Base-by-base conservation (phyloP, 2,329 filamentous ascomycete species). In the Aspergillus ochraceoroseus region DNA sequence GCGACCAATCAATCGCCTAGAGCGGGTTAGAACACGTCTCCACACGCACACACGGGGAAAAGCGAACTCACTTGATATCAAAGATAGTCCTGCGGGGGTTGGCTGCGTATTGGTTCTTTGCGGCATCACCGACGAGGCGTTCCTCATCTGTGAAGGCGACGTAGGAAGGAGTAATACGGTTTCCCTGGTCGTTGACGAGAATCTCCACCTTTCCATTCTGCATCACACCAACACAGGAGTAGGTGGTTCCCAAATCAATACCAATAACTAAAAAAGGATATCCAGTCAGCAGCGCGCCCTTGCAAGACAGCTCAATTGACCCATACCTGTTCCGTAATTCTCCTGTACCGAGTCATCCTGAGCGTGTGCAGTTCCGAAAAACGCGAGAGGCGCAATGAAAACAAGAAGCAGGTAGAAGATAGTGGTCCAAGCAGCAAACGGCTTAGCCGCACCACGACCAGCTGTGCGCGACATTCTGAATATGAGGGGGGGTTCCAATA, bases 61-160 rank as follows among this genome's bases (percentile, higher is more conserved):
- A 15, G 13, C 20, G n/a, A 15, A 73, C 83, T 78, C 70, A 88
- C 85, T 90, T 92, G 71, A 88, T 74, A 62, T 90, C 85, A 62
- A 75, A 90, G 64, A 90, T 77, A 38, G 85, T 90, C 62, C 82
- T 79, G 56, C 62, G 70, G 31, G 85, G 86, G 76, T 90, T 90
- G 41, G 80, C 70, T 49, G 85, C 82, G 63, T 85, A 88, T 76
- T 94, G 88, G 74, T 94, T 94, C 83, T 95, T 95, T 61, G 88
- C 88, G 61, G 92, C 87, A 70, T 98, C 92, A 77, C 92, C 92
- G 56, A 98, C 88, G 55, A 98, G 77, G 65, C 92, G 83, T 73
- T 96, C 92, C 52, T 95, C 88, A 60, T 96, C 89, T 69, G 88
- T 96, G 70, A 94, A 95, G 62, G 87, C 88, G 65, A 95, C 88